Evolutionary conservation across 768 basidiomycete species (phyloP), one percentile per base, ranked within the genome.

Genomic region (Rhodosporidiobolus sp.): DNA sequence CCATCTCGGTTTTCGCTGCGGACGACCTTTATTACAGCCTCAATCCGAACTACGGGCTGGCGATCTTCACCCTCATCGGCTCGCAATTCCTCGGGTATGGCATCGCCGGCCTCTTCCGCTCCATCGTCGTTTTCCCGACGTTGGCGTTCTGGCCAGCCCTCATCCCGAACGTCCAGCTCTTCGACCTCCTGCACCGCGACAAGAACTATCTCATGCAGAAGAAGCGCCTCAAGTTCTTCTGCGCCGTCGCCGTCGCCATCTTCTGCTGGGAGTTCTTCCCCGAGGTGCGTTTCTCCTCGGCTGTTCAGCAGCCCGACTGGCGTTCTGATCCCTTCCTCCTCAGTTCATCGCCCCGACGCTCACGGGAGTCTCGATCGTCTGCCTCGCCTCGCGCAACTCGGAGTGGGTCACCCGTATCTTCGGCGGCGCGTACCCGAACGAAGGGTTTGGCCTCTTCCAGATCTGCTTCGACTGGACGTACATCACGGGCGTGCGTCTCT

Each of bases 371-470:
- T 77, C 78, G 52, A 80, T 83, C 67, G 79, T 82, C 77, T 83
- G 82, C 69, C 72, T 83, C 63, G 77, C 76, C 77, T 69, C 70
- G 64, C 72, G 79, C 74, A 49, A 80, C 73, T 56, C 74, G 70
- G 54, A 73, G 5, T 80, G 80, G 66, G 65, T 82, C 62, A 79
- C 82, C 46, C 82, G 82, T 72, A 76, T 83, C 80, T 48, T 48
- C 46, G 45, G 60, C 22, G 60, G 60, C 10, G 30, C 60, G 5
- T 59, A 66, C 56, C 56, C 56, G 26, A 66, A 66, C 65, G 82
- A 83, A 71, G 82, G 82, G 43, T 70, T 77, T 38, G 71, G 79
- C 26, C 56, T 78, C 58, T 70, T 78, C 62, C 64, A 71, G 22
- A 62, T 73, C 52, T 77, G 74, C 59, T 71, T 80, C 66, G 78